These are phyloP conservation scores for Psilocybe sp. DNA, from an alignment of 768 basidiomycete genomes.

Conservation along the genomic window DNA sequence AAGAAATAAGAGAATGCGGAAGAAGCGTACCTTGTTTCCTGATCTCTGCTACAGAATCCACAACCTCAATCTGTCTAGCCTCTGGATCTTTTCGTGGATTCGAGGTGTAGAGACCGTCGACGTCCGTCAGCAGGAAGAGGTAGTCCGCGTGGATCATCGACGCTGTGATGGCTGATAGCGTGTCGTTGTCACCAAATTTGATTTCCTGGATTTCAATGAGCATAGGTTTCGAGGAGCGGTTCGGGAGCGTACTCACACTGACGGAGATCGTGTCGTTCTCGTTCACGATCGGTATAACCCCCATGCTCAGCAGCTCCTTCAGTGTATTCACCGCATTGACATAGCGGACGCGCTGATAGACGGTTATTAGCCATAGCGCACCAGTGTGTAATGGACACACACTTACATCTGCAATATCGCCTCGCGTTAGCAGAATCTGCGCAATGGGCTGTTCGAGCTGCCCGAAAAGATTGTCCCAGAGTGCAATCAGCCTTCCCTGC, in stretches of 20 bases:
- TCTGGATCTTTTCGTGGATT: conserved; percentile 90
- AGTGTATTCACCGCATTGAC: conserved; percentile 96
- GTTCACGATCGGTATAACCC: conserved; percentile 96
- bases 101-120: conserved; percentile 91
- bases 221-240: not conserved
- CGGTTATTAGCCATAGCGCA: conserved; percentile 5
- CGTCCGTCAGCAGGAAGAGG: conserved; percentile 94
- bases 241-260: conserved; percentile 57
- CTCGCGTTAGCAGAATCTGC: conserved; percentile 89
- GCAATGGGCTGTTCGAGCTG: conserved; percentile 95
- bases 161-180: conserved; percentile 93
- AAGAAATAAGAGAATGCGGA: not conserved
- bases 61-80: conserved; percentile 78
- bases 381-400: not conserved
- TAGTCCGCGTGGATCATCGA: conserved; percentile 99
- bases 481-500: conserved; percentile 91
- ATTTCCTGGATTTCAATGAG: conserved; percentile 71
- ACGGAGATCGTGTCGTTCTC: conserved; percentile 99
- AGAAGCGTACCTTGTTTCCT: conserved; percentile 64
- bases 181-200: conserved; percentile 99
- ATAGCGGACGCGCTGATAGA: conserved; percentile 81
- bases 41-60: conserved; percentile 79
- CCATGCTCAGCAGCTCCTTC: conserved; percentile 87
- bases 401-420: conserved; percentile 93
- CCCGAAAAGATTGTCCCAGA: conserved; percentile 96